phyloP scores from a whole-genome alignment of 371 early-diverging fungal genomes.

The Umbelopsis sp. region DNA sequence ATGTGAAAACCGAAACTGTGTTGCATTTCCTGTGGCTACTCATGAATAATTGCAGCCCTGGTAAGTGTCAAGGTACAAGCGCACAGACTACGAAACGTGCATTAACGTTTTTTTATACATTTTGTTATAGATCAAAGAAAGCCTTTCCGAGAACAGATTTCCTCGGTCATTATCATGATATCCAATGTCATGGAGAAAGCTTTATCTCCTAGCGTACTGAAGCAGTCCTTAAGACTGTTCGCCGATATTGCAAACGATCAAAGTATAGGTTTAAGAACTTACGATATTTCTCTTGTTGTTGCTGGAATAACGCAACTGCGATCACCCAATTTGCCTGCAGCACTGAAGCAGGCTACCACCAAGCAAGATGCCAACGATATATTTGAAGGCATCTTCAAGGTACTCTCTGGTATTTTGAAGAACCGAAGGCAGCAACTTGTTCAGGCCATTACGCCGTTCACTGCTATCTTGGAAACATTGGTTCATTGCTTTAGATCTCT shows the following conservation, averaged over 20 bases:
- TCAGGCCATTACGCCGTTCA: constrained; percentile 50
- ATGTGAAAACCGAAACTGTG: constrained; percentile 29
- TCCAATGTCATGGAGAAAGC: constrained; percentile 43
- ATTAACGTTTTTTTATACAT: not conserved
- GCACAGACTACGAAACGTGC: constrained; percentile 1
- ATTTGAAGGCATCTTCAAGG: constrained; percentile 46
- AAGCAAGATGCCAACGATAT: constrained; percentile 31
- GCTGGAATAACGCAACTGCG: constrained; percentile 40
- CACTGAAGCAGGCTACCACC: constrained; percentile 27
- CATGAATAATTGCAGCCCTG: constrained; percentile 22
- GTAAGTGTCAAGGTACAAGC: constrained; percentile 20
- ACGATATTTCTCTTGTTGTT: constrained; percentile 39
- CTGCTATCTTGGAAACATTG: constrained; percentile 50
- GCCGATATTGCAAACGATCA: constrained; percentile 42
- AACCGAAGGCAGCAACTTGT: constrained; percentile 53
- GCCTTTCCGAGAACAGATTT: constrained; percentile 42
- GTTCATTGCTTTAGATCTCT: constrained; percentile 63
- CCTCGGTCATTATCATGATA: constrained; percentile 40
- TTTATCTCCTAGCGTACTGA: constrained; percentile 36
- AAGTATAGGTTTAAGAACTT: not conserved
- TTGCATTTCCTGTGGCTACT: constrained; percentile 34
- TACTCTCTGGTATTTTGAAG: constrained; percentile 46
- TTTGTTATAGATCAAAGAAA: constrained; percentile 40
- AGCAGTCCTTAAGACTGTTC: constrained; percentile 39
- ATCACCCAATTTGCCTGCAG: constrained; percentile 33